These are phyloP conservation scores for Globisporangium radiosum DNA, from an alignment of 352 stramenopile species.

Conservation along the genomic window DNA sequence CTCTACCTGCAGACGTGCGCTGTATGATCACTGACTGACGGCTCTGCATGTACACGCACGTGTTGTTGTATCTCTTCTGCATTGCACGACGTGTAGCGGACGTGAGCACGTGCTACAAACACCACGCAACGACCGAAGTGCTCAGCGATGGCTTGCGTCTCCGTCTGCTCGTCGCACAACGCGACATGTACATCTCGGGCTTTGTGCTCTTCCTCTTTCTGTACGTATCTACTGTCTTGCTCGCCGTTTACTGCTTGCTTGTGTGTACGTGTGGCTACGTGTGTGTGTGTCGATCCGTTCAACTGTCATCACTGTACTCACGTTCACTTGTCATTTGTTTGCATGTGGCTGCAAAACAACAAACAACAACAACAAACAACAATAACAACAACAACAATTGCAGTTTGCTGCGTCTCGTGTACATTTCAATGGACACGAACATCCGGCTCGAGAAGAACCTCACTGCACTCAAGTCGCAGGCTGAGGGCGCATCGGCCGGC, in stretches of 20 bases:
- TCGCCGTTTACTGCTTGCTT: neutral
- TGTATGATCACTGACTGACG: neutral
- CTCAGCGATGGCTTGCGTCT: constrained; percentile 76
- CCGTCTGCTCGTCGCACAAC: constrained; percentile 64
- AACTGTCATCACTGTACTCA: too few species aligned
- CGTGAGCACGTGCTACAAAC: constrained; percentile 63
- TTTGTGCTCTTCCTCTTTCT: constrained; percentile 82
- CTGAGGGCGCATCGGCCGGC: constrained; percentile 47
- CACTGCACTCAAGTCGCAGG: constrained; percentile 71
- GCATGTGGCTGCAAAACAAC: neutral
- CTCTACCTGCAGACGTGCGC: neutral
- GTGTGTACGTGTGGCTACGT: neutral
- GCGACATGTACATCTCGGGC: constrained; percentile 85
- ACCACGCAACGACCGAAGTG: constrained; percentile 45
- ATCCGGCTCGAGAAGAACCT: constrained; percentile 67
- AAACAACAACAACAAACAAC: too few species aligned
- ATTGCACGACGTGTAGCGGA: constrained; percentile 31
- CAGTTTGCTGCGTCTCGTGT: constrained; percentile 67
- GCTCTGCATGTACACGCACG: neutral
- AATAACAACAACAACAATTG: neutral
- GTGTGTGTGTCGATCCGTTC: too few species aligned
- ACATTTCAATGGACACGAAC: constrained; percentile 59
- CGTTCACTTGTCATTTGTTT: neutral
- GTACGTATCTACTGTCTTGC: constrained; percentile 13
- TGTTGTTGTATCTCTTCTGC: neutral